Evolutionary conservation across 202 grass and related monocot genomes (phyloP).

Genomic region (Bolboschoenoplectus hybrid): DNA sequence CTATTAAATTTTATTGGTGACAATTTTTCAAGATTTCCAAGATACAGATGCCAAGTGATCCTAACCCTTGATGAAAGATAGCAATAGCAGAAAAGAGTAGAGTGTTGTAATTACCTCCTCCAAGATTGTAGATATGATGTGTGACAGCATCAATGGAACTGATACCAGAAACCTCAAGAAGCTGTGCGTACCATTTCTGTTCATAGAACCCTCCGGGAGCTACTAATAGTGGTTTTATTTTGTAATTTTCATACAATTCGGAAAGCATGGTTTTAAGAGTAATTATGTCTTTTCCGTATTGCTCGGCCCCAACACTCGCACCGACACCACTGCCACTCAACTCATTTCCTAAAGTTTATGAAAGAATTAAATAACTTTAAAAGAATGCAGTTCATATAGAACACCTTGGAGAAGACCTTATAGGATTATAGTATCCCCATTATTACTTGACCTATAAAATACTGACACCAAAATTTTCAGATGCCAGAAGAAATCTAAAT

Average conservation of each 20-base stretch:
- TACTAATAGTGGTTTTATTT: conserved; percentile 63
- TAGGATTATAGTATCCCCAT: not conserved
- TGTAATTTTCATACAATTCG: conserved; percentile 60
- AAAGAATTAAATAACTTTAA: not conserved
- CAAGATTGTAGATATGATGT: conserved; percentile 99
- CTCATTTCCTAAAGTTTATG: conserved; percentile 72
- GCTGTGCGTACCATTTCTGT: conserved; percentile 70
- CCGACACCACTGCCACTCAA: conserved; percentile 81
- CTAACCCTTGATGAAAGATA: conserved; percentile 2
- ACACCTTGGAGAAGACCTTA: not conserved
- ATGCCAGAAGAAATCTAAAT: not conserved
- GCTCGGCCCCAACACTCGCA: conserved; percentile 74
- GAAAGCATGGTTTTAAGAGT: conserved; percentile 64
- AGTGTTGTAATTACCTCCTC: conserved; percentile 61
- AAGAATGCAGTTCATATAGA: not conserved
- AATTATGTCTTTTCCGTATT: conserved; percentile 87
- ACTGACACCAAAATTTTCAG: not conserved
- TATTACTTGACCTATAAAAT: not conserved
- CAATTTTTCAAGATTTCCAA: conserved; percentile 23
- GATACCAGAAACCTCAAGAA: conserved; percentile 75
- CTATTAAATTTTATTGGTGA: conserved; percentile 5
- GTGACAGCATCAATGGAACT: conserved; percentile 72
- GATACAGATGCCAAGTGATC: conserved; percentile 25
- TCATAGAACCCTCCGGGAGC: conserved; percentile 98
- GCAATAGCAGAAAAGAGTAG: not conserved